Conservation (phyloP, 257 asterid genomes). For the Solanum phureja region DNA sequence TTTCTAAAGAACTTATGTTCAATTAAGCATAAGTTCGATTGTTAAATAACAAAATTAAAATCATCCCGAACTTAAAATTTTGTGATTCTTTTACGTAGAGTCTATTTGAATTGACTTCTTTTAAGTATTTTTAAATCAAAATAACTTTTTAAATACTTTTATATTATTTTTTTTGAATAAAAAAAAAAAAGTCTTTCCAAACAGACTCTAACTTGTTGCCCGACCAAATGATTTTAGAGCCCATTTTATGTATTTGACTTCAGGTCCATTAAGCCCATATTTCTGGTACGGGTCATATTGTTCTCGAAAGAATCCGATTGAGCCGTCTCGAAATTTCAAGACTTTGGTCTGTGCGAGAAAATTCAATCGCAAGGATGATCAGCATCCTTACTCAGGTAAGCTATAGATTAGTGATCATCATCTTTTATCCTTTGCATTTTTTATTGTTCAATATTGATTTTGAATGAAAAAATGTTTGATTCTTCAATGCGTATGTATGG, state of each 20-base stretch:
- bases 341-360: not conserved
- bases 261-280: not conserved
- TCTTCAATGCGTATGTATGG: not conserved
- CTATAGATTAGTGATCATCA: not conserved
- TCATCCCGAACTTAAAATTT: too few species aligned
- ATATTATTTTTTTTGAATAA: too few species aligned
- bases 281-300: not conserved
- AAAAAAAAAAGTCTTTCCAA: too few species aligned
- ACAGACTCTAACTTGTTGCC: too few species aligned
- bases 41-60: too few species aligned
- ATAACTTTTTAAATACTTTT: too few species aligned
- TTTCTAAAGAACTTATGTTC: too few species aligned
- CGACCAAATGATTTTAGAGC: not conserved
- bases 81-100: too few species aligned
- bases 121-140: too few species aligned
- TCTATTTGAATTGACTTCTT: too few species aligned
- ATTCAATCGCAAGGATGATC: slow-evolving; percentile 31
- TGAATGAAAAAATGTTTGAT: not conserved
- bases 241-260: not conserved
- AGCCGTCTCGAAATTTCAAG: not conserved
- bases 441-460: not conserved
- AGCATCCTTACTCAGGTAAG: slow-evolving; percentile 73
- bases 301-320: not conserved
- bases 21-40: too few species aligned
- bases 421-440: not conserved